These are phyloP conservation scores for Fraxinus velutina DNA, from an alignment of 305 asterid species.

Conservation along the genomic window DNA sequence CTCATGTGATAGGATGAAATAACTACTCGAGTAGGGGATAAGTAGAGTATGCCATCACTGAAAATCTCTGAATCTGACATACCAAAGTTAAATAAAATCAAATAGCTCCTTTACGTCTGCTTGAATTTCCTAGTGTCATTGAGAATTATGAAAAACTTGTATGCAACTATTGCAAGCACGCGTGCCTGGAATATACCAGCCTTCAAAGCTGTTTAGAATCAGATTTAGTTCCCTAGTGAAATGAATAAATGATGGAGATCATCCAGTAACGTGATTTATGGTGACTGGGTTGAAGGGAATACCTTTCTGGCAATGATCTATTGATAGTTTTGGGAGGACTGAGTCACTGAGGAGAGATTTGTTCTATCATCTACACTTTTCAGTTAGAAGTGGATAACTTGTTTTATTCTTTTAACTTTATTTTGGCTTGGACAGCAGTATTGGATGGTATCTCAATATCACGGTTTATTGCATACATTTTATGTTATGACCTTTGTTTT, in stretches of 20 bases:
- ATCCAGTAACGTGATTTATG: background rate
- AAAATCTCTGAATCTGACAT: background rate
- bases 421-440: background rate
- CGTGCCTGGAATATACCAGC: background rate
- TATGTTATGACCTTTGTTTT: background rate
- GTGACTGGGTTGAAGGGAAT: background rate
- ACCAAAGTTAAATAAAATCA: background rate
- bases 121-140: background rate
- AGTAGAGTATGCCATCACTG: background rate
- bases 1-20: background rate
- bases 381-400: background rate
- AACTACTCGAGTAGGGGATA: background rate
- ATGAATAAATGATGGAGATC: background rate
- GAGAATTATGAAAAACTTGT: background rate
- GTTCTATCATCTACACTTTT: background rate
- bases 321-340: background rate
- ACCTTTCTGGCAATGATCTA: background rate
- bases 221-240: constrained; percentile 3
- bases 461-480: background rate
- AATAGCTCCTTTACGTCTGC: background rate
- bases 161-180: background rate
- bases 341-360: background rate
- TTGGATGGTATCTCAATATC: background rate
- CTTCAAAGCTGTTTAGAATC: background rate
- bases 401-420: background rate